These are phyloP conservation scores for Fusarium scirpi DNA, from an alignment of 2,329 filamentous ascomycete genomes.

Conservation along the genomic window DNA sequence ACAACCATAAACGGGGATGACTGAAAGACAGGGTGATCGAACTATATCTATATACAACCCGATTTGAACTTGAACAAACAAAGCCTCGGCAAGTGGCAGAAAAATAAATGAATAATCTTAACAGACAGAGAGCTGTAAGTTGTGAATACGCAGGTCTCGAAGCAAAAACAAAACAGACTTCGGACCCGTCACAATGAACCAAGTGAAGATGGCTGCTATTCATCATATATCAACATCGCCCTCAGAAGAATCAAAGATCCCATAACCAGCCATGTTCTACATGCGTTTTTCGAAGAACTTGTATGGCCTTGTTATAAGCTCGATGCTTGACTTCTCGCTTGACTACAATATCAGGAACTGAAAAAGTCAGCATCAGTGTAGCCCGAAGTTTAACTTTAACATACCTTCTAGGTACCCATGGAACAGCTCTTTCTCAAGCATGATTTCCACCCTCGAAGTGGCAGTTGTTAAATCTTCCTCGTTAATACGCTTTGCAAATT, in stretches of 20 bases:
- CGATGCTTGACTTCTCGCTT: slow-evolving; percentile 31
- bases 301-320: slow-evolving; percentile 28
- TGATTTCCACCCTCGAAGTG: slow-evolving; percentile 17
- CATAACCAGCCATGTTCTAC: slow-evolving; percentile 28
- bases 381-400: neutral
- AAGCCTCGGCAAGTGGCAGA: neutral
- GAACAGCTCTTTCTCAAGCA: slow-evolving; percentile 43
- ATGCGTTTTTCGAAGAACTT: slow-evolving; percentile 36
- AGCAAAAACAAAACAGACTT: neutral
- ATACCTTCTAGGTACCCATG: slow-evolving; percentile 49
- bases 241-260: neutral
- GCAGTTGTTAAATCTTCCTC: neutral
- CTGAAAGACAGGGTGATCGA: neutral
- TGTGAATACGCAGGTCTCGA: neutral
- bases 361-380: neutral
- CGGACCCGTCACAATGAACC: neutral
- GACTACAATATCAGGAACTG: slow-evolving; percentile 38
- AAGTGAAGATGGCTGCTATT: neutral
- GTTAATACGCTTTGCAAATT: neutral
- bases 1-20: neutral
- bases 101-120: neutral
- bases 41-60: neutral
- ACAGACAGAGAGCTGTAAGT: neutral
- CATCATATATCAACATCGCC: neutral
- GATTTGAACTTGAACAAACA: neutral